Base-by-base conservation (phyloP, 202 grass and related monocot genomes). In the Dendrocalamus latiflorus region DNA sequence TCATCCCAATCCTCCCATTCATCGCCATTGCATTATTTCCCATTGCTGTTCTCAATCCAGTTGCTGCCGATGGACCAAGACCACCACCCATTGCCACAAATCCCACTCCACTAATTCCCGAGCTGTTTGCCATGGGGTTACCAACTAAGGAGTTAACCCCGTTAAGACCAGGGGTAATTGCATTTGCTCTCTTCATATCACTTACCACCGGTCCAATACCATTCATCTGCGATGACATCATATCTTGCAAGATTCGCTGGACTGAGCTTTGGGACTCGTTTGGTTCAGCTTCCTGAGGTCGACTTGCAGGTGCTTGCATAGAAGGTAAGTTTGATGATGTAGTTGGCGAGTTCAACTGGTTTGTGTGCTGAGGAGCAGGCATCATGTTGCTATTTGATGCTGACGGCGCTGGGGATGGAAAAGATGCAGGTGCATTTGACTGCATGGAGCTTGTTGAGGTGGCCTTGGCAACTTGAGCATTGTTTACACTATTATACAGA, bases 231-330 rank as follows among this genome's bases (percentile, higher is more conserved):
- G 94, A 76, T 43, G 91, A 87, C 91, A 91, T 86, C 91, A 97
- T 77, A 54, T 90, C 94, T 63, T 93, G 94, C 62, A 97, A 50
- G 80, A 97, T 91, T 84, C 88, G 88, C 78, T 97, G 91, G 51
- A 97, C 91, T 6, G 91, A 97, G 53, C 91, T 97, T 49, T 91
- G 91, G 25, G 91, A 90, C 49, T 93, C 91, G 61, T 78, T 89
- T 66, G 81, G 56, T 63, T 93, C 88, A 36, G 91, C 44, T 71
- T 89, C 81, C 68, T 88, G 94, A 36, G 80, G 65, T 70, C 83
- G 89, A 59, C 69, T 38, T 48, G 81, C 48, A 42, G 83, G 83
- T 45, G 91, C 83, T 88, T 91, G 91, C 81, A 91, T 88, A 59
- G 86, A 84, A 36, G 87, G 81, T 65, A 86, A 74, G 69, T 57